Conservation (phyloP, 2,329 filamentous ascomycete species). For the Cercospora sojina region DNA sequence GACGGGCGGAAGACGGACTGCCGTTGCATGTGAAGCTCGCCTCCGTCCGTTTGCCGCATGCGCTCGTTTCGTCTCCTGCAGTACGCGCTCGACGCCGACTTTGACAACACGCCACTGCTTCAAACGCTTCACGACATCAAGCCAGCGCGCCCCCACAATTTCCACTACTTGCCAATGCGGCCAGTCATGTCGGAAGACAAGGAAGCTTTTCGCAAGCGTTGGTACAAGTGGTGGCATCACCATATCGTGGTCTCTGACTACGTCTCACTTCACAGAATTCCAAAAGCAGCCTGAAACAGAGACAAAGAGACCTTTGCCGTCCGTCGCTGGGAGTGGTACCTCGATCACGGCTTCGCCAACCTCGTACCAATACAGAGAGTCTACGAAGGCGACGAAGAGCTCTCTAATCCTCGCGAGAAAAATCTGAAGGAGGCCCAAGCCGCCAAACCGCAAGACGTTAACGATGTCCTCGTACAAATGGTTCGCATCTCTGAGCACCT, state of each 20-base stretch:
- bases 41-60: background rate
- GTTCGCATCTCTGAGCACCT: background rate
- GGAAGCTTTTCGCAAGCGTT: too few relatives aligned
- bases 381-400: background rate
- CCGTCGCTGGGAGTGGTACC: background rate
- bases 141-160: too few relatives aligned
- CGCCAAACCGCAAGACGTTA: background rate
- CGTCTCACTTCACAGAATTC: background rate
- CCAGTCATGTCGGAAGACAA: too few relatives aligned
- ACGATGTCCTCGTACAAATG: background rate
- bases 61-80: too few relatives aligned
- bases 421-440: background rate
- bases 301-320: background rate
- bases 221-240: too few relatives aligned
- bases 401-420: background rate
- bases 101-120: too few relatives aligned
- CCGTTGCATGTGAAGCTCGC: background rate
- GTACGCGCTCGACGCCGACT: too few relatives aligned
- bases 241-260: too few relatives aligned
- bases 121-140: too few relatives aligned
- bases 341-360: background rate
- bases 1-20: too few relatives aligned
- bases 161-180: too few relatives aligned
- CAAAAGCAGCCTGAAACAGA: background rate
- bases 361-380: background rate